Evolutionary conservation across 345 rosid genomes (phyloP).

Genomic region (Acer yangbiense): DNA sequence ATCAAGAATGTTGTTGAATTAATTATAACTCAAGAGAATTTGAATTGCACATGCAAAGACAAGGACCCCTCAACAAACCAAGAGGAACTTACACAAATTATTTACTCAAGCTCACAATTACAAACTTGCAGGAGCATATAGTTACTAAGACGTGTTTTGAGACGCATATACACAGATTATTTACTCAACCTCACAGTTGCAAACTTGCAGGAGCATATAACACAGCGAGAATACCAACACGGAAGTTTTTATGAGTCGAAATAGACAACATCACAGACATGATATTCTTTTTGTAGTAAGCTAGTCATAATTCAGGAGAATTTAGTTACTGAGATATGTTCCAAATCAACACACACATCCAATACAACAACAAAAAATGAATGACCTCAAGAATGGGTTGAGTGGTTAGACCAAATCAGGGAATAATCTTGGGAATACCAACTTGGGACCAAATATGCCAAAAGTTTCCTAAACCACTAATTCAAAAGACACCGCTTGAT

Average conservation of each 20-base stretch:
- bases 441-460: background rate
- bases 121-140: background rate
- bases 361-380: background rate
- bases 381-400: background rate
- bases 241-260: no score
- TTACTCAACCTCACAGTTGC: no score
- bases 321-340: no score
- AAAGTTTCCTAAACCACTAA: background rate
- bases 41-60: background rate
- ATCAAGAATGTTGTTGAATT: background rate
- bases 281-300: no score
- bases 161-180: no score
- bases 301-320: no score
- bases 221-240: no score
- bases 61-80: background rate
- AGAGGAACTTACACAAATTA: background rate
- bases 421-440: background rate
- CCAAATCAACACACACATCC: background rate
- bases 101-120: background rate
- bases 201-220: no score
- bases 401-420: background rate
- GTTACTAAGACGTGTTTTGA: no score
- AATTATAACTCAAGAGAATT: background rate
- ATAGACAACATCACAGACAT: no score
- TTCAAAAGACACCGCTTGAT: background rate